These are phyloP conservation scores for Talaromyces proteolyticus DNA, from an alignment of 495 filamentous ascomycete species.

Conservation along the genomic window DNA sequence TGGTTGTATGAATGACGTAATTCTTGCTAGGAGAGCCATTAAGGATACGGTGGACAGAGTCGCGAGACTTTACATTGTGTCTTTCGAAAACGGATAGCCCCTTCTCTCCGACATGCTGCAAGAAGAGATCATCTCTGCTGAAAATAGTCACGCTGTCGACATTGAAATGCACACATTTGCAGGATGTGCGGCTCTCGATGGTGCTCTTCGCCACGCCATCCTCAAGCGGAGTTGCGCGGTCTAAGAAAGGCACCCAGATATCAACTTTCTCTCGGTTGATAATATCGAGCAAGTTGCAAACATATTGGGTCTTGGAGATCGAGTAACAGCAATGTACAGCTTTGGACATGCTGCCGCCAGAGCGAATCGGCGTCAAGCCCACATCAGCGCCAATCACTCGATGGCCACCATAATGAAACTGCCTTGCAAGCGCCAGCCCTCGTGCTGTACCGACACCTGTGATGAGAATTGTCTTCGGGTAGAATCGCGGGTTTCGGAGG, in stretches of 20 bases:
- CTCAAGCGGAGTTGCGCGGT: slow-evolving; percentile 49
- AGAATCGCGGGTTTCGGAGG: slow-evolving; percentile 32
- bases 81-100: slow-evolving; percentile 55
- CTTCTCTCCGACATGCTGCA: slow-evolving; percentile 39
- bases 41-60: slow-evolving; percentile 53
- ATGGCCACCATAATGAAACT: slow-evolving; percentile 61
- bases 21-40: slow-evolving; percentile 38
- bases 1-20: slow-evolving; percentile 58
- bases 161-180: slow-evolving; percentile 55
- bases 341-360: slow-evolving; percentile 36
- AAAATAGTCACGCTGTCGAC: slow-evolving; percentile 42
- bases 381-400: slow-evolving; percentile 69
- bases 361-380: slow-evolving; percentile 38
- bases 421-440: slow-evolving; percentile 59
- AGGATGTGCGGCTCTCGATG: slow-evolving; percentile 51
- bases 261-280: slow-evolving; percentile 57
- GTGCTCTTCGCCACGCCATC: slow-evolving; percentile 59
- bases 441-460: slow-evolving; percentile 68
- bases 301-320: slow-evolving; percentile 41
- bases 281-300: slow-evolving; percentile 47
- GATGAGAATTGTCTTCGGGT: slow-evolving; percentile 58
- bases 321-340: slow-evolving; percentile 46
- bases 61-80: slow-evolving; percentile 47
- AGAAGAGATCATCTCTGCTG: slow-evolving; percentile 55
- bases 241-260: slow-evolving; percentile 69